These are phyloP conservation scores for Entomophthora muscae DNA, from an alignment of 371 early-diverging fungal genomes.

Conservation along the genomic window DNA sequence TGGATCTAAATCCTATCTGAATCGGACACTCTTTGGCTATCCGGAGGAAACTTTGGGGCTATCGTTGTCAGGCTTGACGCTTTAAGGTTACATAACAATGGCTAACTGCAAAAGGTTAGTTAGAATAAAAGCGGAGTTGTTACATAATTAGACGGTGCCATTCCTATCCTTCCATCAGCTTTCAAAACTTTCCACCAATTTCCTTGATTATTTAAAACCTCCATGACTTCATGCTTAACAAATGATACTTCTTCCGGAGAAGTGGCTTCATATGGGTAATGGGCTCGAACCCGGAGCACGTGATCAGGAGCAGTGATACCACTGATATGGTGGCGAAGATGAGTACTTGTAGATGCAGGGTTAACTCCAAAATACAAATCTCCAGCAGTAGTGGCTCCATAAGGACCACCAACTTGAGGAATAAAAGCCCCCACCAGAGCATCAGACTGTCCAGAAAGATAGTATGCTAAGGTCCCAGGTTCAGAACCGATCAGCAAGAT, in stretches of 20 bases:
- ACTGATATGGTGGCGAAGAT: neutral
- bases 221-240: constrained; percentile 67
- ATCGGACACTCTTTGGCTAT: too few species aligned
- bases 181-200: constrained; percentile 92
- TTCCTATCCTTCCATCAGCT: constrained; percentile 62
- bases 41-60: too few species aligned
- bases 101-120: neutral
- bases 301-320: neutral
- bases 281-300: constrained; percentile 1
- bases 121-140: neutral
- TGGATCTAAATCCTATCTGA: too few species aligned
- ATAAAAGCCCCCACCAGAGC: neutral
- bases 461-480: constrained; percentile 7
- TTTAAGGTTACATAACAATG: constrained; percentile 4
- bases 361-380: neutral
- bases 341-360: neutral
- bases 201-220: constrained; percentile 75
- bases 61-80: too few species aligned
- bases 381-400: neutral
- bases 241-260: constrained; percentile 83
- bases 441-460: constrained; percentile 3
- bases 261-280: constrained; percentile 17
- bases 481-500: neutral
- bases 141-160: constrained; percentile 81
- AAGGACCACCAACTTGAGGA: neutral